Evolutionary conservation across 352 stramenopile species (phyloP), one percentile per base, ranked within the genome.

Genomic region (Phytophthora syringae): DNA sequence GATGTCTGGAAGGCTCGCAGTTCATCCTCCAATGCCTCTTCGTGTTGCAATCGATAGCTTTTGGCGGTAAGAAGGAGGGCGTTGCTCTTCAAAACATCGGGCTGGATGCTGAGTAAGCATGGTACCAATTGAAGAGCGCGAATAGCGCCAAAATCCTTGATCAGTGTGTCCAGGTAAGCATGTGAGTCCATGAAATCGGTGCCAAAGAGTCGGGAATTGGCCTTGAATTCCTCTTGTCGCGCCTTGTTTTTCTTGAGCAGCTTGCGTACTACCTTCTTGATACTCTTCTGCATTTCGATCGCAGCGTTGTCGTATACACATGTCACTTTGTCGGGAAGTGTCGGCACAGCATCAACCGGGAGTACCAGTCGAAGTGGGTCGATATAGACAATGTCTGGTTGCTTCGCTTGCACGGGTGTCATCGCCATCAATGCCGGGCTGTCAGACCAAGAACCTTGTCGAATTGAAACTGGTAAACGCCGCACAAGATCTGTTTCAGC

Each of bases 101-200:
- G 77, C 47, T 94, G 86, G 56, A 93, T 74, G 18, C 65, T 80
- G 7, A 88, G 27, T 56, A 94, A 72, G 62, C 84, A 88, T 16
- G 86, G 86, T 3, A 92, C 70, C 15, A 94, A 58, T 52, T 86
- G 70, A 18, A 94, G 70, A 12, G 83, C 74, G 16, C 83, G 74
- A 48, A 91, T 74, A 0, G 52, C 56, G 20, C 79, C 71, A n/a
- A 94, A 67, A n/a, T 86, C 75, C 13, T 80, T 76, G 20, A 86
- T 76, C 13, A 93, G 67, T n/a, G 66, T 76, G n/a, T 90, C 73
- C 34, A 92, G 20, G 47, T 90, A 94, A 47, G 88, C 82, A 37
- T 74, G 52, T 0, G 80, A 55, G 39, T 93, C 86, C 84, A 94
- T 90, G 40, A 92, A 93, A 57, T 88, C 82, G 70, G 88, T 93